Conservation (phyloP, 2,329 filamentous ascomycete genomes). For the Zymoseptoria ardabiliae region DNA sequence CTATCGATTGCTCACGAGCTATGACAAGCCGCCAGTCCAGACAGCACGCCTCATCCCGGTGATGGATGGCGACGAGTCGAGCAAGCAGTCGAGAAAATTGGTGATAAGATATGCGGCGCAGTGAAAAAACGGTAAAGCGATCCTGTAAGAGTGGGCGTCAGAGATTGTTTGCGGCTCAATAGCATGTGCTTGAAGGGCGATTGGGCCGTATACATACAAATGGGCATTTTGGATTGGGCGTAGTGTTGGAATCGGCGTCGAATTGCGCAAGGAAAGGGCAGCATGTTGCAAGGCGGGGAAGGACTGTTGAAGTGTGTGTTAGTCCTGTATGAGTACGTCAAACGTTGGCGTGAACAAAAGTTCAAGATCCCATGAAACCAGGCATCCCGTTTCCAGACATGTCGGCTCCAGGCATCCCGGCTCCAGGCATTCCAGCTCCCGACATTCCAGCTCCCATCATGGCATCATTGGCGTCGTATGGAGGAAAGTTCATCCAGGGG, state of each 20-base stretch:
- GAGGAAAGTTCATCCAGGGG: constrained; percentile 20
- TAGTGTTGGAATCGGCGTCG: not conserved
- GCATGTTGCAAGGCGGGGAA: not conserved
- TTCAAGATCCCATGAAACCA: not conserved
- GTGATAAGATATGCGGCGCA: constrained; percentile 14
- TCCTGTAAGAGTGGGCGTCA: not conserved
- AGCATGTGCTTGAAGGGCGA: not conserved
- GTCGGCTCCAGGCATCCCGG: not conserved
- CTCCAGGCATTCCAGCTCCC: not conserved
- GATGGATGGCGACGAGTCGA: constrained; percentile 6
- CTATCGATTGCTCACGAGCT: constrained; percentile 13
- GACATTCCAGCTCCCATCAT: not conserved
- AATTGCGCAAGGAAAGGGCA: not conserved
- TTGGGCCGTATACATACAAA: not conserved
- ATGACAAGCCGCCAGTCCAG: constrained; percentile 12
- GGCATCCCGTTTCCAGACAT: not conserved
- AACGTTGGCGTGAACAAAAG: not conserved
- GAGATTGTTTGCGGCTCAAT: not conserved
- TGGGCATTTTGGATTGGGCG: not conserved
- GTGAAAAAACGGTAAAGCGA: not conserved
- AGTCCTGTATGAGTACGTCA: not conserved
- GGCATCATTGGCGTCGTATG: constrained; percentile 8
- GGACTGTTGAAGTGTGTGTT: not conserved
- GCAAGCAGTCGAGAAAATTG: constrained; percentile 10
- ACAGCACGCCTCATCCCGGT: constrained; percentile 13